Evolutionary conservation across 306 rosid species (phyloP), one percentile per base, ranked within the genome.

Genomic region (Dicorynia guianensis): DNA sequence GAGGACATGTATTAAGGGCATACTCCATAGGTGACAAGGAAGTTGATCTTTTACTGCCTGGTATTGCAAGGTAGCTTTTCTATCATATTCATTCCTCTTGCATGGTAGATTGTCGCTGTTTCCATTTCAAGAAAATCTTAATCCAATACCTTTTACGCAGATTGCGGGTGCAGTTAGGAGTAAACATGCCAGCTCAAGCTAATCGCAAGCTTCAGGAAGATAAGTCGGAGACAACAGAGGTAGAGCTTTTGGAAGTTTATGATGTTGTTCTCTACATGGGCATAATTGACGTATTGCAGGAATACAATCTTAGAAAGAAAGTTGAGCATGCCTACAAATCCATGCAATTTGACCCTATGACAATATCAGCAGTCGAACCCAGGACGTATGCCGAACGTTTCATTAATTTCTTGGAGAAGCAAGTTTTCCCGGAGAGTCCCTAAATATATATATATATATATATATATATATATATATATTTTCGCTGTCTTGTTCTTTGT

Each of bases 181-280:
- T 92, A 30, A 92, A 95, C 88, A 95, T 95, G 99, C 99, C 99
- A 4, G 97, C 99, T 25, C 92, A 83, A 76, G 97, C 99, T 0
- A 72, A 62, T 38, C 75, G 65, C 55, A 90, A 87, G 77, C 63
- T 87, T 80, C 67, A 5, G 1, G 78, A 83, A 55, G 90, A 73
- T n/a, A 80, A 71, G 57, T 84, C 70, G 35, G 92, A 85, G 57
- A 85, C 88, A 11, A 75, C 96, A 25, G 96, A 90, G 67, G 85
- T 82, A 15, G 99, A 92, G 71, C 96, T 84, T 72, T 86, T 89
- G 53, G 97, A 90, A 85, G 87, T 90, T 40, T 90, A 90, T 48
- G 97, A 95, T 39, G 97, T 92, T 63, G 97, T 95, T 15, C 91
- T 95, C 19, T 95, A 86, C 67, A 87, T 95, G 96, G 97, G 99